These are phyloP conservation scores for Pseudocercospora crystallina DNA, from an alignment of 2,329 filamentous ascomycete species.

Conservation along the genomic window DNA sequence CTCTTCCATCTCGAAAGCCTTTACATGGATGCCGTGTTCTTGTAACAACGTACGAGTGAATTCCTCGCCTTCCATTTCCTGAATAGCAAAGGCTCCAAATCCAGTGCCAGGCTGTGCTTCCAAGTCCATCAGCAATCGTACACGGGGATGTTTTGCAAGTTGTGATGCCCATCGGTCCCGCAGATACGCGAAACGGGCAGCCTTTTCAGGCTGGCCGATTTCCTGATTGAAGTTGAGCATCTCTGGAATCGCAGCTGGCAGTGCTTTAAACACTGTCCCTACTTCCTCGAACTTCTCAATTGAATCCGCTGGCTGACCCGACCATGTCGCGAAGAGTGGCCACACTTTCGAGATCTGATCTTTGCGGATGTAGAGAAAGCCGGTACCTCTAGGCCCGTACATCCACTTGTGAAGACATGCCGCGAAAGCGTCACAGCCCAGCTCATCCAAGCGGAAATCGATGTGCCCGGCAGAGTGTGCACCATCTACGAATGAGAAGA, in stretches of 20 bases:
- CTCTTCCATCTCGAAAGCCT: constrained; percentile 4
- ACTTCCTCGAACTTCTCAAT: constrained; percentile 2
- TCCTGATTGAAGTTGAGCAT: not conserved
- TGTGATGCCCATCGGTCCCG: not conserved
- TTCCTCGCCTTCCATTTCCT: not conserved
- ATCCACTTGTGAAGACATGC: constrained; percentile 2
- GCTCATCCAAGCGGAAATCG: not conserved
- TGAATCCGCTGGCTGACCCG: not conserved
- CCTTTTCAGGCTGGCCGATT: not conserved
- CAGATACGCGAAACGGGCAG: not conserved
- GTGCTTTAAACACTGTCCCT: not conserved
- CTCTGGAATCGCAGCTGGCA: not conserved
- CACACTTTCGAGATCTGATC: not conserved
- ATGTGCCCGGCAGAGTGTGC: not conserved
- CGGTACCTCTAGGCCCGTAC: constrained; percentile 1
- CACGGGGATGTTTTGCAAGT: not conserved
- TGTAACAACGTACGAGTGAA: not conserved
- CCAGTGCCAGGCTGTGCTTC: not conserved
- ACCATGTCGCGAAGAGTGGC: not conserved
- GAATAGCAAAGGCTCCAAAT: not conserved
- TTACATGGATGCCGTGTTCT: not conserved
- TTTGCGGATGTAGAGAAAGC: not conserved
- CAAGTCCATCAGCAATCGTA: not conserved
- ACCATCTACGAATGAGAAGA: not conserved
- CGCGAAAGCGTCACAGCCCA: constrained; percentile 1